Base-by-base conservation (phyloP, 352 stramenopile genomes). In the Thalassiosira tumida region DNA sequence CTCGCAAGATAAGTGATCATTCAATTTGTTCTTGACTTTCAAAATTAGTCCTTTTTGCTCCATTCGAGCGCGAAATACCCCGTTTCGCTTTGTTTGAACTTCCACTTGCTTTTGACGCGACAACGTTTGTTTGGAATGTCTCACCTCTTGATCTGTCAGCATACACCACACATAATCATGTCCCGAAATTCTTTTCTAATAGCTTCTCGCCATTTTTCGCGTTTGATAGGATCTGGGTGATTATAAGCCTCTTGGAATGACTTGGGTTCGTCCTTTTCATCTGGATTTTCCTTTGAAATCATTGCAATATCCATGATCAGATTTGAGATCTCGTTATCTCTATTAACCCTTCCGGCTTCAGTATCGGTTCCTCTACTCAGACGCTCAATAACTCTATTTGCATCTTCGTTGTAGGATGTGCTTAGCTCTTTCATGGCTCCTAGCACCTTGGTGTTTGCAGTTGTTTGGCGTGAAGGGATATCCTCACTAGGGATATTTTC, bases 11-110 rank as follows among this genome's bases (percentile, higher is more conserved):
- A 86, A 43, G 50, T 86, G 78, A 41, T 86, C 79, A 65, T 86
- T 4, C 15, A 86, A 43, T 41, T 4, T 64, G 64, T 77, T 33
- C 31, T 86, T 37, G 37, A 86, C 37, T 31, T 86, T 86, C 15
- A 86, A 40, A 3, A 67, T 29, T 17, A 75, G 40, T 38, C 67
- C 67, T 14, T 78, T 40, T 2, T 78, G 26, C 40, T 78, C 67
- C 26, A 78, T 24, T 76, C 76, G 73, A 5, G 76, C 62, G 5
- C 74, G 51, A 59, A 81, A 86, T 35, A 80, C 26, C 1, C 67
- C 85, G 80, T 82, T 76, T 35, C 59, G 6, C 54, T 91, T 87
- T 5, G 73, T 51, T 40, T 91, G 31, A 88, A 91, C 13, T 88
- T 51, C 77, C 79, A 88, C 37, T 87, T 81, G 51, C 41, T 72